These are phyloP conservation scores for Podospora comata DNA, from an alignment of 495 filamentous ascomycete genomes.

Conservation along the genomic window DNA sequence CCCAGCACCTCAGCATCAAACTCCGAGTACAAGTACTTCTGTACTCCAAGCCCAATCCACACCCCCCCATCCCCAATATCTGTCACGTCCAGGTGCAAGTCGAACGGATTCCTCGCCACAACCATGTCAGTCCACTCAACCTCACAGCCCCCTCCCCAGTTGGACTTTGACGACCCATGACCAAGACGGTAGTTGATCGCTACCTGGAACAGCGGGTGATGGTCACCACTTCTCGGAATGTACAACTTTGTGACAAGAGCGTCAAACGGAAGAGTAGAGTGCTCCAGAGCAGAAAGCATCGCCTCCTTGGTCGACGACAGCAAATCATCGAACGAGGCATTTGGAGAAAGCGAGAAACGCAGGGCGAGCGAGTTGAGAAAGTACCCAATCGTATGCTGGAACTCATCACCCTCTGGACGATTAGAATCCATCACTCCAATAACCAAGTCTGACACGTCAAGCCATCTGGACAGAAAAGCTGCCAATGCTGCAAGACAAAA, in stretches of 20 bases:
- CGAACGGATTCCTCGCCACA: slow-evolving; percentile 17
- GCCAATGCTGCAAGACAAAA: not conserved
- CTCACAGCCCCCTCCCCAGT: not conserved
- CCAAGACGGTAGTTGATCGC: not conserved
- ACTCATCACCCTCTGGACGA: not conserved
- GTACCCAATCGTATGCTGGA: not conserved
- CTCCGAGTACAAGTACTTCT: slow-evolving; percentile 20
- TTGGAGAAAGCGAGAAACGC: not conserved
- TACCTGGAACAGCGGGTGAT: not conserved
- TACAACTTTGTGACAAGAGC: not conserved
- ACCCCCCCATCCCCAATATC: slow-evolving; percentile 18
- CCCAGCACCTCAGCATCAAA: slow-evolving; percentile 13
- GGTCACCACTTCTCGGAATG: not conserved
- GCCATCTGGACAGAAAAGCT: not conserved
- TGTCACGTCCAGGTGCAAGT: slow-evolving; percentile 28
- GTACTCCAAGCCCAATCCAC: slow-evolving; percentile 16
- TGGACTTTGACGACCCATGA: not conserved
- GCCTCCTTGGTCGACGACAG: not conserved
- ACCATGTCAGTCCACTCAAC: not conserved
- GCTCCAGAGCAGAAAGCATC: not conserved
- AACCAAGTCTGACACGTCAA: not conserved
- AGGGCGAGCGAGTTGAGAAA: not conserved
- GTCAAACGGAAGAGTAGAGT: not conserved
- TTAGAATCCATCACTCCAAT: not conserved
- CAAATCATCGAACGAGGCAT: not conserved